A percentile compares a stretch with the other conserved stretches of the same genome.
Conservation (phyloP, 2,329 filamentous ascomycete species). For the Botrytis fabae region DNA sequence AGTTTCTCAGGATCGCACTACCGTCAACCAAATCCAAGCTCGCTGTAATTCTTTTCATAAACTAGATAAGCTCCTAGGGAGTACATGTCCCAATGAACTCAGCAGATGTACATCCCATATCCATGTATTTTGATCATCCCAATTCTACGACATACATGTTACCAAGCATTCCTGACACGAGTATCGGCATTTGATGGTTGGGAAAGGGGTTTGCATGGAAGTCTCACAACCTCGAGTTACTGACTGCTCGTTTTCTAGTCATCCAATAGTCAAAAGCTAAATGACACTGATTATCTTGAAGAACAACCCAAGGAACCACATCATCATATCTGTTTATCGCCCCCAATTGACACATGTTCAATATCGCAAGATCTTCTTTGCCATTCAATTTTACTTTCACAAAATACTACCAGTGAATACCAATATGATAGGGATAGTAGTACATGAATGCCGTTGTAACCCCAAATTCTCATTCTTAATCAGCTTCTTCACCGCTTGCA, state of each 20-base stretch:
- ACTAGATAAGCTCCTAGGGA: neutral
- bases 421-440: neutral
- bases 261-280: slow-evolving; percentile 7
- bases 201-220: slow-evolving; percentile 16
- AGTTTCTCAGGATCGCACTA: neutral
- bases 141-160: slow-evolving; percentile 6
- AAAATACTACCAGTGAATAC: neutral
- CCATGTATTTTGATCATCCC: neutral
- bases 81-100: neutral
- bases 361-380: neutral
- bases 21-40: neutral
- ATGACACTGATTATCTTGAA: neutral
- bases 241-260: slow-evolving; percentile 5
- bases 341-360: slow-evolving; percentile 2
- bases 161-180: slow-evolving; percentile 7
- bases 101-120: neutral
- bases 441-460: neutral
- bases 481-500: neutral
- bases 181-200: slow-evolving; percentile 12
- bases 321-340: slow-evolving; percentile 14
- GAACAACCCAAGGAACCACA: neutral
- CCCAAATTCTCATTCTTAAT: neutral
- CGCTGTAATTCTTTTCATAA: neutral
- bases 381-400: neutral
- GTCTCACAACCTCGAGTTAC: slow-evolving; percentile 13